Evolutionary conservation across 148 eudicot species (phyloP), one percentile per base, ranked within the genome.

Genomic region (Nepenthes mirabilis): DNA sequence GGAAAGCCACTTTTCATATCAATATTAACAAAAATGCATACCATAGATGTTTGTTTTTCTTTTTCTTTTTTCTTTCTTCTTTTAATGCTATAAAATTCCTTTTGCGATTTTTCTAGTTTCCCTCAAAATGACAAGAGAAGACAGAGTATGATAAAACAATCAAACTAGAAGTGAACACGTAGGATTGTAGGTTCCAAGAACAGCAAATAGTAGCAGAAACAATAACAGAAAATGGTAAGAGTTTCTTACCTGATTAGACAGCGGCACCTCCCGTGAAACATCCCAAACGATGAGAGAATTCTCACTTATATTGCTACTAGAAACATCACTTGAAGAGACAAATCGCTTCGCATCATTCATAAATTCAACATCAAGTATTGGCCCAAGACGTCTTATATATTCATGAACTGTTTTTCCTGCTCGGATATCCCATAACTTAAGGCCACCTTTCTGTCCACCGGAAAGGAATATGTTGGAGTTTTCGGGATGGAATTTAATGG

Each of bases 261-360:
- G 73, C 2, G 96, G 94, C 49, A 88, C 76, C 77, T 85, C 88
- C 6, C 96, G 75, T 37, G 86, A 69, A 47, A 88, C 77, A 81
- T 91, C 95, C 97, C 97, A 88, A 36, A 91, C 83, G 69, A 91
- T 71, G 52, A 91, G 78, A 9, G 94, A 82, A 61, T 91, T 88
- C 65, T 91, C 96, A 80, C 95, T 91, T 52, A 82, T 56, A 66
- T 83, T 88, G 74, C 78, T 81, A 66, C 64, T 74, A 23, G 96
- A 91, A 51, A 62, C 82, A 75, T 91, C 98, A 73, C 96, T 88
- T 5, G 96, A 85, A 58, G 96, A 85, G 48, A 91, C 82, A 55
- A 88, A 83, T 36, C 80, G 82, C 61, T 74, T 82, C 14, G 83
- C 86, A 62, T 77, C 83, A 67, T 49, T 59, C 62, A 81, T 81